Base-by-base conservation (phyloP, 129 eudicot genomes). In the Oenanthe sinensis region DNA sequence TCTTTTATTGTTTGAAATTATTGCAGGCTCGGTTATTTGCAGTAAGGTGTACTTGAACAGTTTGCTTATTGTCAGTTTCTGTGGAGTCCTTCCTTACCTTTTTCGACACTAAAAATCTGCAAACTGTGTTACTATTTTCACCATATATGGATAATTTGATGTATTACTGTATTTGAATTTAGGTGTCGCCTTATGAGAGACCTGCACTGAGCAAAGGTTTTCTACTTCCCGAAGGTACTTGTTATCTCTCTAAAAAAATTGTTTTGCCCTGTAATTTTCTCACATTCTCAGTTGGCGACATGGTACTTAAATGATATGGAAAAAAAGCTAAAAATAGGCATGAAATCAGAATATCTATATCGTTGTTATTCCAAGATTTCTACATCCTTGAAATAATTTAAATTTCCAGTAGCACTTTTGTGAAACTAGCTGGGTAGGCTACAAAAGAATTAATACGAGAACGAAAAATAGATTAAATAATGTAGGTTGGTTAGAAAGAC, bases 141-240 rank as follows among this genome's bases (percentile, higher is more conserved):
- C 52, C 19, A 75, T n/a, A 30, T 33, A 6, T 43, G 54, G 74
- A 62, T 78, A 78, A 9, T 79, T 30, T 71, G 17, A 71, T 4
- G 33, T 42, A 14, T 58, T 28, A 19, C 47, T 67, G 44, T 79
- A 69, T 82, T 68, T 78, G 71, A 58, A 80, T 82, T 30, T 90
- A 95, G 99, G 97, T 90, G 76, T 91, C 93, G 68, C 99, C 99
- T 67, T 95, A 95, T 85, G 99, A 95, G 87, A 87, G 99, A 79
- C 99, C 99, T 83, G 97, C 99, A 81, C 85, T 95, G 63, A 95
- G 99, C 92, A 95, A 95, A 87, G 99, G 97, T 68, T 95, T 86
- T 87, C 86, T 95, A 85, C 97, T 95, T 79, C 97, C 97, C 58
- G 99, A 95, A 95, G 97, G 99, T 95, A 88, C 67, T 55, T 16